A percentile compares a stretch with the other conserved stretches of the same genome.
phyloP scores from a whole-genome alignment of 441 rosid genomes.

The Adansonia madagascariensis region DNA sequence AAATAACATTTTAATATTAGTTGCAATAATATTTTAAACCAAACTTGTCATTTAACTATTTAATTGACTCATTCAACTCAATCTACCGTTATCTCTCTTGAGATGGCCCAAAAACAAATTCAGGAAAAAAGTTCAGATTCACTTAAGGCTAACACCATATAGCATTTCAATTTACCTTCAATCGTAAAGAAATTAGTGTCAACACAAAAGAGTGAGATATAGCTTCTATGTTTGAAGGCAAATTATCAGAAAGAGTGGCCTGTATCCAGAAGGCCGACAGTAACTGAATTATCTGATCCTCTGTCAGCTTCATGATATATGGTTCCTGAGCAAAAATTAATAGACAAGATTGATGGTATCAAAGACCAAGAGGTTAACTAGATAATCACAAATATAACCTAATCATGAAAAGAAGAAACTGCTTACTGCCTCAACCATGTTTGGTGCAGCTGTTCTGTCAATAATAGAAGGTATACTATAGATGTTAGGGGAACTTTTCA shows the following conservation, averaged over 20 bases:
- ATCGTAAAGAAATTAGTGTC: constrained; percentile 69
- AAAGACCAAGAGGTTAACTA: constrained; percentile 19
- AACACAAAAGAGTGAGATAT: constrained; percentile 81
- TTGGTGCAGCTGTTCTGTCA: constrained; percentile 58
- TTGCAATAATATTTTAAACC: background rate
- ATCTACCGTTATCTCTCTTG: background rate
- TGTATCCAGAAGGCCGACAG: constrained; percentile 94
- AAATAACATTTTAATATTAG: background rate
- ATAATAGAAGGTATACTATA: constrained; percentile 73
- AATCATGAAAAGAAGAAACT: constrained; percentile 19
- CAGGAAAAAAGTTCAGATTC: background rate
- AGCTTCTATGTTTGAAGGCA: constrained; percentile 88
- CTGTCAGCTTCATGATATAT: constrained; percentile 68
- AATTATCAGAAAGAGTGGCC: constrained; percentile 72
- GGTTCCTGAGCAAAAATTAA: constrained; percentile 61
- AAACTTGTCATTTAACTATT: background rate
- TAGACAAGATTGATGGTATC: constrained; percentile 4
- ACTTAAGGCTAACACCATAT: background rate
- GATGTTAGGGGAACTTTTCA: constrained; percentile 68
- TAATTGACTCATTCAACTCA: constrained; percentile 2
- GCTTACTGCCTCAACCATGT: constrained; percentile 57
- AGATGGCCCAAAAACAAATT: background rate
- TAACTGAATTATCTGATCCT: constrained; percentile 88
- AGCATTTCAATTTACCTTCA: constrained; percentile 52
- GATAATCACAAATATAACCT: constrained; percentile 10